A percentile compares a stretch with the other conserved stretches of the same genome.
Conservation (phyloP, 1,284 basidiomycete genomes). For the Pholiota adiposa region DNA sequence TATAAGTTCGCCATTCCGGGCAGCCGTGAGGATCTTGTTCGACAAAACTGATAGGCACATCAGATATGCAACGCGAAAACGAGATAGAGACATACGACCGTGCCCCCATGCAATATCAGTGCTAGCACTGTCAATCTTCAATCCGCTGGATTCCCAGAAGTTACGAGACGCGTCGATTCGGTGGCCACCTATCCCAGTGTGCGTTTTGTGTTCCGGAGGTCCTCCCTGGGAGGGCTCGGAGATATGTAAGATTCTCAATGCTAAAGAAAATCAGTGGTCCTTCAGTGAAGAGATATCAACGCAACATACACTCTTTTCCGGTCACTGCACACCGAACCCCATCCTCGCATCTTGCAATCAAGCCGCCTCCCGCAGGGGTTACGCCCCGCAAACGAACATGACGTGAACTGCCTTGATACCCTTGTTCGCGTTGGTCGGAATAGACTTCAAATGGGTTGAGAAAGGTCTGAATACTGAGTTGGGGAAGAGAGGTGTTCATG, state of each 20-base stretch:
- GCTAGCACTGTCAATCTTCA: conserved; percentile 75
- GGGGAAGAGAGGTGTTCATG: conserved; percentile 24
- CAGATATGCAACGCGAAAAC: conserved; percentile 7
- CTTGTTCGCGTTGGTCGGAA: conserved; percentile 44
- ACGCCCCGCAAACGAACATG: conserved; percentile 61
- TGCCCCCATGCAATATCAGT: conserved; percentile 85
- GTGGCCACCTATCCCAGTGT: conserved; percentile 60
- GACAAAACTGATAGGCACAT: conserved; percentile 56
- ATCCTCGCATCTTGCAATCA: conserved; percentile 69
- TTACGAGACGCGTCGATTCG: conserved; percentile 71
- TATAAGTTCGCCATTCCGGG: conserved; percentile 82
- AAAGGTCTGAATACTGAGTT: conserved; percentile 29
- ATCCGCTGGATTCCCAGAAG: conserved; percentile 71
- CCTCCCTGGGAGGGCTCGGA: conserved; percentile 47
- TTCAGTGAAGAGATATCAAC: neutral
- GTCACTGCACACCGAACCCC: conserved; percentile 68
- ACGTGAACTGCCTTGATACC: conserved; percentile 45
- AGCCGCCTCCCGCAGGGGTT: conserved; percentile 61
- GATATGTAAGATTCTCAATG: conserved; percentile 66
- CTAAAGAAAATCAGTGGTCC: conserved; percentile 38
- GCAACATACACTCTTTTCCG: conserved; percentile 71
- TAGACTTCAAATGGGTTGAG: conserved; percentile 33
- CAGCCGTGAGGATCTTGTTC: conserved; percentile 83
- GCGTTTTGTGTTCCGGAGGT: conserved; percentile 52
- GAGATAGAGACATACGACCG: conserved; percentile 58